Conservation (phyloP, 768 basidiomycete genomes). For the Pilatotrama ljubarskyi region DNA sequence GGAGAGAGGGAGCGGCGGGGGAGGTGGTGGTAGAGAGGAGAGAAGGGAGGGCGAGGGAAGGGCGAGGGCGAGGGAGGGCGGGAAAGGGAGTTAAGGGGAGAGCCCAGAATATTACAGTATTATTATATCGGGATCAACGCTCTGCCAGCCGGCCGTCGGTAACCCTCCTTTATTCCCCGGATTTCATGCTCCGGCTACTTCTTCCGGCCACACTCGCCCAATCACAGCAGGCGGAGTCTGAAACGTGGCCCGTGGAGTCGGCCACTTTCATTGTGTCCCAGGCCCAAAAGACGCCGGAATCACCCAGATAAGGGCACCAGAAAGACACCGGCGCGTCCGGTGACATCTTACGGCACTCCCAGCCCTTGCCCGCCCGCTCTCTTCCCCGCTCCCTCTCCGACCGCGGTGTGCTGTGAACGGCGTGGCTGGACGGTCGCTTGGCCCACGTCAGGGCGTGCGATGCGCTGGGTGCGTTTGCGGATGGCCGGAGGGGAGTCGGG, state of each 20-base stretch:
- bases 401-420: no score
- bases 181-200: conserved; percentile 19
- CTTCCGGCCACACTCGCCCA: background rate
- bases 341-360: conserved; percentile 7
- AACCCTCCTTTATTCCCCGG: conserved; percentile 16
- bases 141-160: background rate
- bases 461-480: background rate
- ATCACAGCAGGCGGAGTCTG: background rate
- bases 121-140: background rate
- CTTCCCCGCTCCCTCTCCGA: background rate
- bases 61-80: conserved; percentile 1
- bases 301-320: conserved; percentile 4
- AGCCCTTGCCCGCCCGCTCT: conserved; percentile 4
- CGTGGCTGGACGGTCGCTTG: no score
- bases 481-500: background rate
- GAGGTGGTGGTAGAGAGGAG: background rate
- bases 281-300: conserved; percentile 10
- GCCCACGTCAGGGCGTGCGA: background rate
- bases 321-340: conserved; percentile 18
- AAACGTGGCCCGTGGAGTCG: background rate
- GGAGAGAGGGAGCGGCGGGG: background rate
- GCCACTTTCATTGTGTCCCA: conserved; percentile 6
- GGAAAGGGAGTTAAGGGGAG: background rate
- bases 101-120: background rate
- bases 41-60: background rate